Evolutionary conservation across 1,284 basidiomycete genomes (phyloP).

Genomic region (Melampsora americana): DNA sequence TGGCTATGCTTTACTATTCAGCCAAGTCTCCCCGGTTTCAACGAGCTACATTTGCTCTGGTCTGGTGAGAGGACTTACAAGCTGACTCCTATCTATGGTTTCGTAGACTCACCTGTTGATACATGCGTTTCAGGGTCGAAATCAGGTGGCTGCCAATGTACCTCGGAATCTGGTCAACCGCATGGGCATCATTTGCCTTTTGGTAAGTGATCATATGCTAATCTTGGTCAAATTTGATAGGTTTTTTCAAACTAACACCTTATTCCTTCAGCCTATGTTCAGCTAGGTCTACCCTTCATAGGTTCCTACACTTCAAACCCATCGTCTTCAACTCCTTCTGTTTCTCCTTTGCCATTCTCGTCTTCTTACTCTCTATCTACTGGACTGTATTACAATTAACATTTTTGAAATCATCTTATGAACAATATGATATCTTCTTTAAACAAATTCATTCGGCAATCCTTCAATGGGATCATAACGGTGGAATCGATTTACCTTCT

Average conservation of each 20-base stretch:
- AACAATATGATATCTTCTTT: constrained; percentile 19
- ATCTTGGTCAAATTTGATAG: neutral
- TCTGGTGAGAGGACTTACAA: neutral
- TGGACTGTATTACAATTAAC: neutral
- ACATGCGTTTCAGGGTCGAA: neutral
- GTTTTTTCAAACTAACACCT: neutral
- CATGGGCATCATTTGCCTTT: constrained; percentile 14
- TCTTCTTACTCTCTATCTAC: neutral
- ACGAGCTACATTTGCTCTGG: constrained; percentile 1
- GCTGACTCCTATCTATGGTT: neutral
- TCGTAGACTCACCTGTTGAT: neutral
- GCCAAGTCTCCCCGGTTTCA: neutral
- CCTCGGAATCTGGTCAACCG: constrained; percentile 1
- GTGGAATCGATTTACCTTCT: neutral
- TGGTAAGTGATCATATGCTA: neutral
- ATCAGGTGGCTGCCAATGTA: constrained; percentile 5
- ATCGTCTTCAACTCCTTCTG: neutral
- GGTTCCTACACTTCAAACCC: constrained; percentile 1
- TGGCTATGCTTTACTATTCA: constrained; percentile 5
- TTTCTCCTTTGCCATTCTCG: neutral
- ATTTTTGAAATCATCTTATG: constrained; percentile 45
- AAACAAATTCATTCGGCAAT: constrained; percentile 4
- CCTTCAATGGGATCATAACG: neutral
- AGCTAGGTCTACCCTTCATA: neutral
- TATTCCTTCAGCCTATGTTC: neutral